Percentiles rank a stretch among this genome's conserved stretches.
phyloP scores from a whole-genome alignment of 2,329 filamentous ascomycete species.

The Aureobasidium uvarum region DNA sequence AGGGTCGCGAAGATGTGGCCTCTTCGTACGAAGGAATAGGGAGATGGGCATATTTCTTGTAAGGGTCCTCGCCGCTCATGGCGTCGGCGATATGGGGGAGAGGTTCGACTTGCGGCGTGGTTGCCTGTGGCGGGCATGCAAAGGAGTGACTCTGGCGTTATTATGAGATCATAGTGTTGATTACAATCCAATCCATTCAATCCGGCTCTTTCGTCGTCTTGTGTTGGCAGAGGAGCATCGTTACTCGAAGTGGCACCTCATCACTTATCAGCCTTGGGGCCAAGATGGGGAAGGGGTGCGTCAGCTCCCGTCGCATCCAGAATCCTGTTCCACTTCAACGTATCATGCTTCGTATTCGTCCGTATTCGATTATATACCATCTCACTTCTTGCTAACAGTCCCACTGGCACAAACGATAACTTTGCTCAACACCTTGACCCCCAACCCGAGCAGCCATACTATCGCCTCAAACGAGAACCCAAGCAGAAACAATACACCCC shows the following conservation, averaged over 20 bases:
- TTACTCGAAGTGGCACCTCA: slow-evolving; percentile 1
- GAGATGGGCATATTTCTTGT: slow-evolving; percentile 43
- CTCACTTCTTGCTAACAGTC: slow-evolving; percentile 37
- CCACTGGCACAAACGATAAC: slow-evolving; percentile 42
- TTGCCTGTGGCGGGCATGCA: background rate
- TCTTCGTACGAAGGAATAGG: slow-evolving; percentile 85
- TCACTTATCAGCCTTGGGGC: slow-evolving; percentile 20
- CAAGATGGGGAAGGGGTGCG: slow-evolving; percentile 24
- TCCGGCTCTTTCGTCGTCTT: background rate
- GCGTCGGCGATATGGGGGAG: slow-evolving; percentile 3
- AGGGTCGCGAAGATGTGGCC: slow-evolving; percentile 59
- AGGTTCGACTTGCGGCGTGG: background rate
- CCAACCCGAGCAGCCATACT: slow-evolving; percentile 44
- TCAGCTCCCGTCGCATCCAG: slow-evolving; percentile 11
- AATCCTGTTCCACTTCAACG: slow-evolving; percentile 17
- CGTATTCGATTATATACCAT: background rate
- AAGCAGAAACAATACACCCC: slow-evolving; percentile 42
- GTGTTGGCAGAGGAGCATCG: background rate
- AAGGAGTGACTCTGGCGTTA: background rate
- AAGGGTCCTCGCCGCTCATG: slow-evolving; percentile 24
- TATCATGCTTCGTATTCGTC: slow-evolving; percentile 5
- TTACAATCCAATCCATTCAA: background rate
- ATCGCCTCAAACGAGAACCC: slow-evolving; percentile 45
- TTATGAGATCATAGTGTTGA: slow-evolving; percentile 31
- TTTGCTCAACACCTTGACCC: slow-evolving; percentile 44